These are phyloP conservation scores for Neurospora intermedia DNA, from an alignment of 495 filamentous ascomycete species.

Conservation along the genomic window DNA sequence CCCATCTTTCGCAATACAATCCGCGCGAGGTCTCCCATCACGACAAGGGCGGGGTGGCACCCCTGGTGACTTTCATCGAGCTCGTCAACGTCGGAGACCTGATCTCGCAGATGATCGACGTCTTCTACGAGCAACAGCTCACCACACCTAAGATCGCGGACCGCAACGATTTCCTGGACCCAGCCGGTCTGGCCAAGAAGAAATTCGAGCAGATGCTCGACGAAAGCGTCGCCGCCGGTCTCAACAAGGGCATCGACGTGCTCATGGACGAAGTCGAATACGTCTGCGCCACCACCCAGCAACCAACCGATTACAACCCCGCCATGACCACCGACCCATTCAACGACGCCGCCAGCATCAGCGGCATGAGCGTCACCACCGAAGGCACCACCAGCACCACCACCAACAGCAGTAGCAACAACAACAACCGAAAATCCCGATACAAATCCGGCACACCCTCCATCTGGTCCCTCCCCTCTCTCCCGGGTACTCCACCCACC, in stretches of 20 bases:
- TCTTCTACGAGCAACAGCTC: constrained; percentile 96
- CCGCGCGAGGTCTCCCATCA: constrained; percentile 75
- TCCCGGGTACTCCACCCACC: neutral
- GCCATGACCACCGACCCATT: constrained; percentile 29
- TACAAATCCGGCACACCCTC: neutral
- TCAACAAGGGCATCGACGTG: constrained; percentile 96
- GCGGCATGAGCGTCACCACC: neutral
- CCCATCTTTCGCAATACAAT: constrained; percentile 84
- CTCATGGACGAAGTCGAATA: constrained; percentile 98
- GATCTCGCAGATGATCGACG: constrained; percentile 98
- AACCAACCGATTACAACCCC: constrained; percentile 85
- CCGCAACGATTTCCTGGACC: constrained; percentile 87
- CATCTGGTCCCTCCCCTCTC: neutral
- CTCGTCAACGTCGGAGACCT: constrained; percentile 97
- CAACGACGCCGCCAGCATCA: constrained; percentile 9
- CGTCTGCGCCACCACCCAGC: constrained; percentile 79
- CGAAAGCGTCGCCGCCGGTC: constrained; percentile 86
- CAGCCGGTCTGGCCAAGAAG: constrained; percentile 88
- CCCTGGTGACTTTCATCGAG: constrained; percentile 91
- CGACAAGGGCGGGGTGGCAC: constrained; percentile 62
- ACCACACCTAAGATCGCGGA: constrained; percentile 73
- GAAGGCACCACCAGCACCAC: neutral
- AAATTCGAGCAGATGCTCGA: constrained; percentile 98
- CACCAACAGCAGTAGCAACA: neutral
- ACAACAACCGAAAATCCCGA: constrained; percentile 6